Conservation (phyloP, 805 yeast genomes). For the Millerago galiae region DNA sequence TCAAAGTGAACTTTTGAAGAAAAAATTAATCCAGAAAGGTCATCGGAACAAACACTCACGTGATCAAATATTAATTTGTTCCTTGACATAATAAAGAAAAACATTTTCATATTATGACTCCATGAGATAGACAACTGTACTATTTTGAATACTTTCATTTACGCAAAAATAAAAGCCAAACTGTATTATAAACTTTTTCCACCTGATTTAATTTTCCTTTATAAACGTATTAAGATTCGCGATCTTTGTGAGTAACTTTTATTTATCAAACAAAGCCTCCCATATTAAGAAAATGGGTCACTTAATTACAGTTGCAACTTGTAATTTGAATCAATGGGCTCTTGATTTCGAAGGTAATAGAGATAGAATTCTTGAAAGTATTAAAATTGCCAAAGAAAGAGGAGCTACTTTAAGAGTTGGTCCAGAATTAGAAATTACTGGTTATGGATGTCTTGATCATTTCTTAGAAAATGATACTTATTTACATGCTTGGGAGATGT, state of each 20-base stretch:
- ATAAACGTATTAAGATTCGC: neutral
- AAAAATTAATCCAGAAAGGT: neutral
- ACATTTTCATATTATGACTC: no score
- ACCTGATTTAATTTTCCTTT: neutral
- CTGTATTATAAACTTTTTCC: no score
- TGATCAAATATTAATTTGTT: neutral
- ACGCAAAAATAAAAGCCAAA: no score
- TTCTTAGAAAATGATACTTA: constrained; percentile 85
- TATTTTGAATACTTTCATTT: no score
- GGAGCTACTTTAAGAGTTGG: constrained; percentile 89
- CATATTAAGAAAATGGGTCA: constrained; percentile 57
- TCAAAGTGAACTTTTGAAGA: no score
- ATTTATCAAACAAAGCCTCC: neutral
- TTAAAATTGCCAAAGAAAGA: constrained; percentile 61
- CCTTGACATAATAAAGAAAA: no score
- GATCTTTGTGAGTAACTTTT: neutral
- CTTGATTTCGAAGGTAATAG: constrained; percentile 95
- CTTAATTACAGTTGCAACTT: constrained; percentile 82
- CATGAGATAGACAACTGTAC: no score
- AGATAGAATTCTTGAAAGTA: constrained; percentile 81
- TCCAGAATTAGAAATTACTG: constrained; percentile 92
- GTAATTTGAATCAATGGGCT: constrained; percentile 98
- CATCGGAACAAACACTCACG: neutral
- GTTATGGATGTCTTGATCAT: constrained; percentile 93
- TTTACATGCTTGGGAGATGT: constrained; percentile 93